These are phyloP conservation scores for Aspergillus quadrilineatus DNA, from an alignment of 2,329 filamentous ascomycete species.

Conservation along the genomic window DNA sequence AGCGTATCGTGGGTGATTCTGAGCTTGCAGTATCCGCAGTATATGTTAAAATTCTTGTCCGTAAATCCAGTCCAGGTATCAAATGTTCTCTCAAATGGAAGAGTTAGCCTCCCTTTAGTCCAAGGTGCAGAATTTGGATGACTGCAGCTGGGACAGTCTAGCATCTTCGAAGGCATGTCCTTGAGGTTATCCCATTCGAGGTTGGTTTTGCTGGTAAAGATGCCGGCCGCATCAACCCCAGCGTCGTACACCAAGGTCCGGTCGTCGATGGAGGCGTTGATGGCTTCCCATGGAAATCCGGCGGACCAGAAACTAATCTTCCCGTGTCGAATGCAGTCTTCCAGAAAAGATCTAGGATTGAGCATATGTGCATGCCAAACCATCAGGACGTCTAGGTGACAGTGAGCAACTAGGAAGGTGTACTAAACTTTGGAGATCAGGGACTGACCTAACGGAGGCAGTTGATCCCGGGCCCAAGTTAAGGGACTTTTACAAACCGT, in stretches of 20 bases:
- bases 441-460: conserved; percentile 61
- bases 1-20: conserved; percentile 59
- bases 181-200: conserved; percentile 61
- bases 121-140: conserved; percentile 52
- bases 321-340: conserved; percentile 66
- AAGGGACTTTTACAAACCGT: conserved; percentile 24
- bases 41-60: conserved; percentile 48
- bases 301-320: conserved; percentile 58
- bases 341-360: conserved; percentile 71
- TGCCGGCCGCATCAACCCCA: conserved; percentile 42
- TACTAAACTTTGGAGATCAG: background rate
- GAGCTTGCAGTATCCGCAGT: conserved; percentile 54
- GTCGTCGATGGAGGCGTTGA: conserved; percentile 59
- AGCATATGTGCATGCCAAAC: conserved; percentile 78
- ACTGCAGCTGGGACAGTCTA: conserved; percentile 59
- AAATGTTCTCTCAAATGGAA: conserved; percentile 26
- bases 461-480: conserved; percentile 42
- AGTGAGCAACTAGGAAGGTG: background rate
- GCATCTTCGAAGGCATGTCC: conserved; percentile 48
- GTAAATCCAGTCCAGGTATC: conserved; percentile 32
- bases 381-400: conserved; percentile 65
- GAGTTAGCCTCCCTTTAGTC: conserved; percentile 49
- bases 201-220: conserved; percentile 52
- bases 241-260: conserved; percentile 58
- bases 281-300: conserved; percentile 64